Base-by-base conservation (phyloP, 441 rosid genomes). In the Pelargonium myrrhifolium region DNA sequence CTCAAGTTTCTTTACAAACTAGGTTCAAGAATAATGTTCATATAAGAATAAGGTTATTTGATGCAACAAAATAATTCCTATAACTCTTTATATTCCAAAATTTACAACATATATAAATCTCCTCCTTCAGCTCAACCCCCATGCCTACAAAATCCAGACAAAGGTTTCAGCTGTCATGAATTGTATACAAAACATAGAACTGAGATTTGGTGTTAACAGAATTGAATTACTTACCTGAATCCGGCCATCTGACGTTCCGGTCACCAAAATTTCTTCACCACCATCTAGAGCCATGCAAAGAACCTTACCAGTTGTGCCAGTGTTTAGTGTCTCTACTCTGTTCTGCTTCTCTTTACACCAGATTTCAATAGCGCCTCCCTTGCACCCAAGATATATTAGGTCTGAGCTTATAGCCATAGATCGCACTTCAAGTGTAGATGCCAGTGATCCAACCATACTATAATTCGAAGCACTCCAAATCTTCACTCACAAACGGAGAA, bases 311-410 rank as follows among this genome's bases (percentile, higher is more conserved):
- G 43, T 83, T 9, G 83, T 74, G 15, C 80, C 76, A 8, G 79
- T 74, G 67, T 81, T 86, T 17, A 86, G 77, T 2, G 80, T 76
- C 56, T 85, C 90, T 0, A 83, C 71, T 71, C 68, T 85, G 28
- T 18, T 83, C 10, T 70, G 82, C 73, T 78, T 85, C 79, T 89
- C 85, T 24, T 64, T 75, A 74, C 85, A 86, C 95, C 95, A 89
- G 45, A 85, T 80, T 71, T 89, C 95, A 9, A 86, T 80, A 1
- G 8, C 65, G 73, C 95, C 95, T 71, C 76, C 84, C 37, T 84
- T 89, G 76, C 87, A 84, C 3, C 95, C 95, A 74, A 89, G 70
- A 69, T 89, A 86, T n/a, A 89, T 66, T 3, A 86, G 80, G 71
- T 86, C 92, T 0, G 89, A 78, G 78, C 87, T 84, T 62, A 83